Base-by-base conservation (phyloP, 75 land plant genomes). In the Selaginella tamariscina region DNA sequence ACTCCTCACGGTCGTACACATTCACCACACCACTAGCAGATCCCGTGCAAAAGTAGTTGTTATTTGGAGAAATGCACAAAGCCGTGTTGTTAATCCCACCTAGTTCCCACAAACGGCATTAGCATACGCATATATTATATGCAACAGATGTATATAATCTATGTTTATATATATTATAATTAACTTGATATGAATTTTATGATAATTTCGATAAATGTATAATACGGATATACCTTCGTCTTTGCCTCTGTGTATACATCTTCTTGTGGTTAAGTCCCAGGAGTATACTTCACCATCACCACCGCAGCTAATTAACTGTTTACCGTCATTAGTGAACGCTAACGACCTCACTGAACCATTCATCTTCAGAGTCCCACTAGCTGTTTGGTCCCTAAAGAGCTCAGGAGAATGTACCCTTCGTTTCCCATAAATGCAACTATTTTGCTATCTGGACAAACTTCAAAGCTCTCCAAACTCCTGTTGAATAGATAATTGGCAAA, bases 261-360 rank as follows among this genome's bases (percentile, higher is more conserved):
- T 77, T 33, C 89, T 82, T 33, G 81, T 84, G 65, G 91, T 79
- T 56, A 94, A 66, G 67, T 94, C 98, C 98, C 98, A 94, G 39
- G 80, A 82, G 57, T 94, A 94, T 2, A 94, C 76, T 55, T 94
- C 86, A 22, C 98, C 98, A 75, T 94, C 98, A 0, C 95, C 88
- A 27, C 98, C 98, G 26, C 78, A 72, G 71, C 88, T 94, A 73
- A 94, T 27, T 63, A 94, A 65, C 44, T 83, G 77, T 55, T 68
- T 62, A 13, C 98, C 95, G 69, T 80, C 85, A 59, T 81, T 65
- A 24, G 85, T 71, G 83, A 94, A 89, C 29, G 95, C 79, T 30
- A 89, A 32, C 24, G 85, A 74, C 8, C 91, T 77, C 27, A 75
- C 85, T 64, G 78, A 81, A 20, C 98, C 98, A 74, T 94, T 94